A percentile compares a stretch with the other conserved stretches of the same genome.
phyloP scores from a whole-genome alignment of 495 filamentous ascomycete species.

The Lentithecium fluviatile region DNA sequence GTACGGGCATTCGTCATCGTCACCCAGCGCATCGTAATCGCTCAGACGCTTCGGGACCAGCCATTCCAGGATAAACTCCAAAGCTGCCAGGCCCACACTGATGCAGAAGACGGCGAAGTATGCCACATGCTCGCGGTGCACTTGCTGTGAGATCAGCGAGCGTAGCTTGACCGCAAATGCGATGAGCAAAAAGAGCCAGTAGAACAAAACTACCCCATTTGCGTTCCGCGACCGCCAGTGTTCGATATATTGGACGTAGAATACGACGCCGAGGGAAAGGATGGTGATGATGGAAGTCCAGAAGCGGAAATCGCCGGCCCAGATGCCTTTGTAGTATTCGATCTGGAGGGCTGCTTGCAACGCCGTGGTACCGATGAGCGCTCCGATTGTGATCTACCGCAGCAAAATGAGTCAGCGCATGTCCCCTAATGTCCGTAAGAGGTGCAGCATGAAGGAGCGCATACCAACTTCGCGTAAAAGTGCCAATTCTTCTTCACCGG shows the following conservation, averaged over 20 bases:
- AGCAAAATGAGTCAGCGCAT: slow-evolving; percentile 1
- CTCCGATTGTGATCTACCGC: slow-evolving; percentile 63
- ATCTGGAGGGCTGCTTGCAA: slow-evolving; percentile 79
- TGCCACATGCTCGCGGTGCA: slow-evolving; percentile 61
- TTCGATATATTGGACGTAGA: slow-evolving; percentile 87
- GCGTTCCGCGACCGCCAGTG: slow-evolving; percentile 84
- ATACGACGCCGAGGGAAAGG: slow-evolving; percentile 75
- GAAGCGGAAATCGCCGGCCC: slow-evolving; percentile 82
- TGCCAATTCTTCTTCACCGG: slow-evolving; percentile 85
- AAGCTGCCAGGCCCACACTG: slow-evolving; percentile 65
- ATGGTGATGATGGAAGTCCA: slow-evolving; percentile 80
- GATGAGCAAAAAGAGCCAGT: slow-evolving; percentile 90
- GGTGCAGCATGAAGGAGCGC: slow-evolving; percentile 33
- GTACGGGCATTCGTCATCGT: slow-evolving; percentile 87
- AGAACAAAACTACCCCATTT: slow-evolving; percentile 91
- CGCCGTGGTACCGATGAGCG: slow-evolving; percentile 64
- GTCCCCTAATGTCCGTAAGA: background rate
- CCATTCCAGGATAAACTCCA: slow-evolving; percentile 85
- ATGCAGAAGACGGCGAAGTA: slow-evolving; percentile 81
- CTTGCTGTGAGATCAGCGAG: slow-evolving; percentile 75
- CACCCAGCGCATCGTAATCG: slow-evolving; percentile 78
- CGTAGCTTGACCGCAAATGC: slow-evolving; percentile 81
- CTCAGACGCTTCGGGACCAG: slow-evolving; percentile 84
- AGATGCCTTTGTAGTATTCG: slow-evolving; percentile 63
- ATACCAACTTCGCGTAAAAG: slow-evolving; percentile 87